Evolutionary conservation across 805 yeast species (phyloP).

Genomic region (Candida germanica): DNA sequence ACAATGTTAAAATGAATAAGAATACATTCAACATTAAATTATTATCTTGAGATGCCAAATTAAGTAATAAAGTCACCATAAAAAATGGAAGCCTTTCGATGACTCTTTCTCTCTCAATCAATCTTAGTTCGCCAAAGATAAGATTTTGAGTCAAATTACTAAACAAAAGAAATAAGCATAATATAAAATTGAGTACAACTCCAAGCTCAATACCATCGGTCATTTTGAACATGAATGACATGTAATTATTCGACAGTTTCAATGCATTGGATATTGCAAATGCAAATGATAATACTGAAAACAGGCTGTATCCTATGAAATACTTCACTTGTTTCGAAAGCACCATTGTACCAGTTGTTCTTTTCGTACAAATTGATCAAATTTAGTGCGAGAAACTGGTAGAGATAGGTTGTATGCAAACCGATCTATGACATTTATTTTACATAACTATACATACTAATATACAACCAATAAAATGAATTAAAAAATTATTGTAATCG

Average conservation of each 20-base stretch:
- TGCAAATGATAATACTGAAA: conserved; percentile 18
- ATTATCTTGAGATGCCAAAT: conserved; percentile 64
- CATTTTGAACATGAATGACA: conserved; percentile 24
- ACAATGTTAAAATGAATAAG: conserved; percentile 26
- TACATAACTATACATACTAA: neutral
- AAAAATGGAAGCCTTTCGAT: conserved; percentile 34
- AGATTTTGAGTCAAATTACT: conserved; percentile 47
- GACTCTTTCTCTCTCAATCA: conserved; percentile 70
- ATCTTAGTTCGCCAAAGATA: conserved; percentile 72
- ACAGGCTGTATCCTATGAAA: conserved; percentile 17
- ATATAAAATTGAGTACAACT: conserved; percentile 25
- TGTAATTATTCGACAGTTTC: conserved; percentile 18
- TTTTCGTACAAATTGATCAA: too few species aligned
- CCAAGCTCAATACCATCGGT: conserved; percentile 30
- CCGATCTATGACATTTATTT: neutral
- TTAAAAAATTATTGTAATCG: conserved; percentile 6
- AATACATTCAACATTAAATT: conserved; percentile 52
- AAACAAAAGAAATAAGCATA: conserved; percentile 18
- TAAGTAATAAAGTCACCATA: conserved; percentile 50
- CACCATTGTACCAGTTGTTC: conserved; percentile 1
- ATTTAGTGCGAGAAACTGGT: too few species aligned
- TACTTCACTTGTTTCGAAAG: conserved; percentile 14
- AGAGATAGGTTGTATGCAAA: too few species aligned
- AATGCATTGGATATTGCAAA: conserved; percentile 23
- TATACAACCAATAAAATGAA: neutral